phyloP scores from a whole-genome alignment of 768 basidiomycete species.

The Mycena haematopus region DNA sequence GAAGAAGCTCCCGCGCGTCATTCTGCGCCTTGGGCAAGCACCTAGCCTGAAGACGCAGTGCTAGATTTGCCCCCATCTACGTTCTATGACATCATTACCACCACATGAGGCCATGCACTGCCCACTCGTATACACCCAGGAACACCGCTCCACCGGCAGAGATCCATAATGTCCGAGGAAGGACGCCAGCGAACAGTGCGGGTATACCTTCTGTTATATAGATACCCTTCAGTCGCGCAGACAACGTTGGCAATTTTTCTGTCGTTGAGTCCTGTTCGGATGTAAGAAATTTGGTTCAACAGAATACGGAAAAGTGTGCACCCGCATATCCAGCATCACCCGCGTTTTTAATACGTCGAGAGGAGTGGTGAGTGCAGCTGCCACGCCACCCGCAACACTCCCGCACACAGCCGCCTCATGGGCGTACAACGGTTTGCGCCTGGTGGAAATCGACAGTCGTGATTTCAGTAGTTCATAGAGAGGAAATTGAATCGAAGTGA shows the following conservation, averaged over 20 bases:
- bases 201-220: slow-evolving; percentile 70
- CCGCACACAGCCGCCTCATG: slow-evolving; percentile 89
- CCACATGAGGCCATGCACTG: slow-evolving; percentile 56
- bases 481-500: slow-evolving; percentile 56
- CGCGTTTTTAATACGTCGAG: slow-evolving; percentile 97
- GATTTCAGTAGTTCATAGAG: slow-evolving; percentile 81
- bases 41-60: slow-evolving; percentile 7
- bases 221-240: slow-evolving; percentile 66
- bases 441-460: slow-evolving; percentile 58
- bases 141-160: slow-evolving; percentile 97
- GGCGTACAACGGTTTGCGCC: slow-evolving; percentile 64
- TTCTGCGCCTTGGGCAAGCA: slow-evolving; percentile 40
- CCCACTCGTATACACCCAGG: slow-evolving; percentile 94
- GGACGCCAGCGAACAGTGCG: slow-evolving; percentile 85
- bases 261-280: slow-evolving; percentile 52
- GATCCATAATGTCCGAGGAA: slow-evolving; percentile 96
- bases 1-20: slow-evolving; percentile 42
- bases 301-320: slow-evolving; percentile 41
- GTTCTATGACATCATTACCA: slow-evolving; percentile 19
- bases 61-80: neutral
- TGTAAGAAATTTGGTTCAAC: neutral
- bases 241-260: slow-evolving; percentile 59
- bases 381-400: slow-evolving; percentile 87
- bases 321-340: slow-evolving; percentile 92
- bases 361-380: slow-evolving; percentile 91